A percentile compares a stretch with the other conserved stretches of the same genome.
phyloP scores from a whole-genome alignment of 805 yeast species.

The Ascoidea tarda region DNA sequence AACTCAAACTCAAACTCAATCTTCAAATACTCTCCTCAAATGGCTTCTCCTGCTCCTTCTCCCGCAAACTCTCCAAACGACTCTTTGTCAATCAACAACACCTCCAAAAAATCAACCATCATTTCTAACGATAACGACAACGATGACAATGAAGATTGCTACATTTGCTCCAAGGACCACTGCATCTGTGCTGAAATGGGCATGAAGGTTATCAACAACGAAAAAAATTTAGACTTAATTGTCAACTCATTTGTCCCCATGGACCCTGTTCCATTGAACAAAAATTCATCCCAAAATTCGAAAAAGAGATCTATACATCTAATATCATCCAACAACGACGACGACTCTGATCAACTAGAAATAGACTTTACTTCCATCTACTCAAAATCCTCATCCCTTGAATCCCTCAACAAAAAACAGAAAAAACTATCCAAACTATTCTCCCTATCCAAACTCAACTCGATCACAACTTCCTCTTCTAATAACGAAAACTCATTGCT shows the following conservation, averaged over 20 bases:
- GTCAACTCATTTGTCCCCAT: conserved; percentile 37
- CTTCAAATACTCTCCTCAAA: conserved; percentile 21
- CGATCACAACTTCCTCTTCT: background rate
- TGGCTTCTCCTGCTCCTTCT: conserved; percentile 40
- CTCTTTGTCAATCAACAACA: background rate
- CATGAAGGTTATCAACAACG: conserved; percentile 12
- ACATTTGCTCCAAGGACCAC: conserved; percentile 53
- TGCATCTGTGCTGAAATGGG: conserved; percentile 45
- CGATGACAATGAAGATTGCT: conserved; percentile 29
- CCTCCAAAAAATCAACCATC: background rate
- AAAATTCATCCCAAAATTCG: conserved; percentile 9
- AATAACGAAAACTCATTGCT: conserved; percentile 1
- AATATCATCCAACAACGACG: conserved; percentile 11
- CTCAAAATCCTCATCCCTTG: conserved; percentile 13
- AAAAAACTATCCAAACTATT: conserved; percentile 5
- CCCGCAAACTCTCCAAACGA: conserved; percentile 29
- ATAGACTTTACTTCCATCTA: conserved; percentile 42
- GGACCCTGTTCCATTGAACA: conserved; percentile 50
- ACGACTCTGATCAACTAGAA: conserved; percentile 18
- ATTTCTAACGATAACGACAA: conserved; percentile 11
- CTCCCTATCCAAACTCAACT: background rate
- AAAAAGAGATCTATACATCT: background rate
- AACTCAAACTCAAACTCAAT: background rate
- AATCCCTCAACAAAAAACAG: conserved; percentile 7
- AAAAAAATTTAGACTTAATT: conserved; percentile 18